Conservation (phyloP, 192 early-diverging fungal genomes). For the Entomortierella chlamydospora region DNA sequence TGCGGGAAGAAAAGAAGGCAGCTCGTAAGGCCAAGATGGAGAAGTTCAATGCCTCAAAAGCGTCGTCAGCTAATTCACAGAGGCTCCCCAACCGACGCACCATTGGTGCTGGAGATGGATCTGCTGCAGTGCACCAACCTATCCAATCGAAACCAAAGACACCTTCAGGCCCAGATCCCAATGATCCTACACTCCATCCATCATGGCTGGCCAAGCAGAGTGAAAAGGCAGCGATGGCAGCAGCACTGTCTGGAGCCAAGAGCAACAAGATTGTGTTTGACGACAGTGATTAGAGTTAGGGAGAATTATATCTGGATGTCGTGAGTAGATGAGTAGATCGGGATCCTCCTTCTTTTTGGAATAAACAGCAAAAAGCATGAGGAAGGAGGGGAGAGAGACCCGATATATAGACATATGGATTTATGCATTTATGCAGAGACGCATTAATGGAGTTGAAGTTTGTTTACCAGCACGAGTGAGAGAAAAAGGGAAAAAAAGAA, state of each 20-base stretch:
- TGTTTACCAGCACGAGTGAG: no score
- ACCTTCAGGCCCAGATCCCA: conserved; percentile 34
- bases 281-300: conserved; percentile 31
- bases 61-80: conserved; percentile 43
- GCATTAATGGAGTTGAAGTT: no score
- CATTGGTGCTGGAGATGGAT: conserved; percentile 45
- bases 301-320: no score
- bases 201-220: conserved; percentile 55
- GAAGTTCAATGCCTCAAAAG: conserved; percentile 38
- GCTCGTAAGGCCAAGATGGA: conserved; percentile 34
- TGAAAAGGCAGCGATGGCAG: conserved; percentile 54
- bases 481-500: background rate
- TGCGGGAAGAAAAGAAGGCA: conserved; percentile 44
- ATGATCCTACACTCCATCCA: conserved; percentile 45
- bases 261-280: conserved; percentile 65
- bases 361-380: no score
- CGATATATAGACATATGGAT: no score
- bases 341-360: no score
- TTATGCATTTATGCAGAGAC: no score
- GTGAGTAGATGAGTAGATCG: no score
- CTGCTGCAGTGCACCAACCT: conserved; percentile 18
- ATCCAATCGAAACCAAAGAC: conserved; percentile 6
- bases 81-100: conserved; percentile 22
- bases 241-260: conserved; percentile 56
- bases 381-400: no score